A percentile compares a stretch with the other conserved stretches of the same genome.
These are phyloP conservation scores for Rhizophagus prolifer DNA, from an alignment of 192 early-diverging fungal genomes.

Conservation along the genomic window DNA sequence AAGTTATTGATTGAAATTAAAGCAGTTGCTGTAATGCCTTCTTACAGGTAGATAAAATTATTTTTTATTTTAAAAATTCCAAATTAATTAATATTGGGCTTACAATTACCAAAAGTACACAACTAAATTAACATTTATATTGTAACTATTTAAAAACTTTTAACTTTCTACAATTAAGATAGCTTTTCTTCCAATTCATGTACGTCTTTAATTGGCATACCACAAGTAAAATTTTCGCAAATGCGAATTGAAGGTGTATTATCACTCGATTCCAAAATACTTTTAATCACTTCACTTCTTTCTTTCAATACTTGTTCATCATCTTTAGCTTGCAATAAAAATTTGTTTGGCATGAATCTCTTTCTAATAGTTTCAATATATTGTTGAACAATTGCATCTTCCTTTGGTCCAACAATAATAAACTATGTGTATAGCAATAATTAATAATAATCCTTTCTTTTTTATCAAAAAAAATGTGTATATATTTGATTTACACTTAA, in stretches of 20 bases:
- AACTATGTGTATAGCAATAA: constrained; percentile 26
- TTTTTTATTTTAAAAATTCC: no score
- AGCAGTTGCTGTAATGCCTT: neutral
- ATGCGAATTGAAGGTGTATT: constrained; percentile 38
- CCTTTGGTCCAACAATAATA: constrained; percentile 29
- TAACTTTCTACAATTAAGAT: neutral
- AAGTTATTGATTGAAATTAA: constrained; percentile 19
- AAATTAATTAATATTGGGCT: no score
- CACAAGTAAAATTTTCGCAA: constrained; percentile 58
- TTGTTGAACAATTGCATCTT: constrained; percentile 31
- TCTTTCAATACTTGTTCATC: constrained; percentile 25
- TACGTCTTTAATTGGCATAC: constrained; percentile 44
- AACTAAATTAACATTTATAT: no score
- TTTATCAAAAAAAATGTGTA: neutral
- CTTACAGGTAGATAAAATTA: neutral
- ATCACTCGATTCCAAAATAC: constrained; percentile 24
- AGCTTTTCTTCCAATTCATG: constrained; percentile 34
- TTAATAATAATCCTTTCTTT: neutral
- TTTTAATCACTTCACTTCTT: constrained; percentile 31
- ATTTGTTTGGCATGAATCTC: constrained; percentile 44
- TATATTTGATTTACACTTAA: neutral
- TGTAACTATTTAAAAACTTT: neutral
- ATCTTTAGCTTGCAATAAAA: constrained; percentile 29
- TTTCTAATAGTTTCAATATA: constrained; percentile 32
- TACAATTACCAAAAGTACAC: no score